Base-by-base conservation (phyloP, 1,139 yeast genomes). In the Zygosaccharomyces pseudobailii region DNA sequence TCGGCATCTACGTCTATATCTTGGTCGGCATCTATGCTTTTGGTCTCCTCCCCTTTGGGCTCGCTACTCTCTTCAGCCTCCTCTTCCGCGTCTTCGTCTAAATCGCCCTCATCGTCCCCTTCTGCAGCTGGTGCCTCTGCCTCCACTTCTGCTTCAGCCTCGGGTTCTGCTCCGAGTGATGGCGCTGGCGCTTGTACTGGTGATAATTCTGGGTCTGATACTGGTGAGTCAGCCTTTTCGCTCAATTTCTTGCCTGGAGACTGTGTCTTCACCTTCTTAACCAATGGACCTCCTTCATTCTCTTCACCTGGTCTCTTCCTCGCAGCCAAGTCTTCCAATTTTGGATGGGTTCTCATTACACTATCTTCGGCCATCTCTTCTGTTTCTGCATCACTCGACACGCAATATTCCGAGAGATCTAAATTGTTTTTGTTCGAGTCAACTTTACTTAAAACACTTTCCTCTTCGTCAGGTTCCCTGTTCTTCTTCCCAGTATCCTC, bases 371-470 rank as follows among this genome's bases (percentile, higher is more conserved):
- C 65, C 64, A 64, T 56, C 47, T 61, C 63, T 43, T 64, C 68
- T 2, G 68, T 64, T 39, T 62, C 68, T 37, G 68, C 67, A 53
- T 62, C 65, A 42, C 64, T 57, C 10, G 65, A 57, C 28, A 62
- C 55, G 50, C 61, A 58, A 49, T 56, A 58, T 43, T 64, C 63
- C 31, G 59, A 55, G 33, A 58, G 41, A 41, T 58, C 55, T 33
- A 55, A 19, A 9, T 49, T 50, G n/a, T 47, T 53, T 9, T 50
- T 48, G 19, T 53, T 54, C 13, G 59, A 58, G 20, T 62, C 65
- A 0, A 57, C 50, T 34, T 57, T 55, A 9, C 59, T 50, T 46
- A 63, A 43, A 6, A 48, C 54, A 46, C 57, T 65, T 36, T 57
- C 62, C 45, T 58, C 60, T 48, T 57, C 64, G 30, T 58, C 64